These are phyloP conservation scores for Phytophthora constricta DNA, from an alignment of 352 stramenopile genomes.

Conservation along the genomic window DNA sequence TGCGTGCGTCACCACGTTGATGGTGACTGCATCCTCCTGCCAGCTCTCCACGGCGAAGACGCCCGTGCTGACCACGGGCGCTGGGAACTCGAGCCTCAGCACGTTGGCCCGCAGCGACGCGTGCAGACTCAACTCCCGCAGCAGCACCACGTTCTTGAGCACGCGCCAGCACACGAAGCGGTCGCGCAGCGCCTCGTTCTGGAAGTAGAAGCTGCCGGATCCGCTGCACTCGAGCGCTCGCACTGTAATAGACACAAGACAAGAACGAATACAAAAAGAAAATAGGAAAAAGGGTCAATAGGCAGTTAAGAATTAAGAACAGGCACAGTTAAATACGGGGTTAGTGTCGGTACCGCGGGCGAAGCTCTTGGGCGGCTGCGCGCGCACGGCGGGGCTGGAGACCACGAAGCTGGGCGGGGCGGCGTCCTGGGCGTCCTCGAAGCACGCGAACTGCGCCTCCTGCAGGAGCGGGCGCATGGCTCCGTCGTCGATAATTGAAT, in stretches of 20 bases:
- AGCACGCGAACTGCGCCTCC: slow-evolving; percentile 76
- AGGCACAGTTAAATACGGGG: no score
- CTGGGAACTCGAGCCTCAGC: slow-evolving; percentile 63
- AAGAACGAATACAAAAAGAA: background rate
- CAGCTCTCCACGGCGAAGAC: slow-evolving; percentile 71
- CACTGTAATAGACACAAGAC: slow-evolving; percentile 38
- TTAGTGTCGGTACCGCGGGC: no score
- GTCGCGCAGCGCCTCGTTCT: slow-evolving; percentile 69
- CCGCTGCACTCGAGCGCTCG: slow-evolving; percentile 70
- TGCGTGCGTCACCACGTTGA: slow-evolving; percentile 73
- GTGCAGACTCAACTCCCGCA: slow-evolving; percentile 81
- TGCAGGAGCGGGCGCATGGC: slow-evolving; percentile 54
- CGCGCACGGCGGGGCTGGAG: slow-evolving; percentile 37
- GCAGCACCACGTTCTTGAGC: slow-evolving; percentile 73
- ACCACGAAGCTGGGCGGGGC: slow-evolving; percentile 42
- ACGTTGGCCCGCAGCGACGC: slow-evolving; percentile 60
- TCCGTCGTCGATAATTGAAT: background rate
- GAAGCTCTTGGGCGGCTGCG: slow-evolving; percentile 63
- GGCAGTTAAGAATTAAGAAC: no score
- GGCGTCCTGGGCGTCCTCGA: slow-evolving; percentile 61
- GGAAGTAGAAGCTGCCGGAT: slow-evolving; percentile 77
- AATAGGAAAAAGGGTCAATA: background rate
- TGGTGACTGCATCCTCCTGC: slow-evolving; percentile 56
- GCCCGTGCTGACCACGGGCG: slow-evolving; percentile 59
- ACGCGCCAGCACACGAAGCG: slow-evolving; percentile 80